Conservation (phyloP, 2,329 filamentous ascomycete genomes). For the Xylariaceae sp. region DNA sequence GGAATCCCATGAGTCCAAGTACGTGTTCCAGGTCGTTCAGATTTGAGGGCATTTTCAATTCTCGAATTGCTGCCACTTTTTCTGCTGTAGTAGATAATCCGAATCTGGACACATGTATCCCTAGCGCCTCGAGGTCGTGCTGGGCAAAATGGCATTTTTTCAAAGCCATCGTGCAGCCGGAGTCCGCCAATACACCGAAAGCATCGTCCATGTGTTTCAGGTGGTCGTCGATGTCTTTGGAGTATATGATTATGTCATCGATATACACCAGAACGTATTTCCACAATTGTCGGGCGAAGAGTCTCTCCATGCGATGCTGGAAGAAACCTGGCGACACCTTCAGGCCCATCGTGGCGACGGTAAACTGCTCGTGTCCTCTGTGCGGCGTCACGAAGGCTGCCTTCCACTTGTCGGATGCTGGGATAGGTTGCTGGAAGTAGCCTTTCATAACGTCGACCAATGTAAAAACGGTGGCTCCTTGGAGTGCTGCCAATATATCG, state of each 20-base stretch:
- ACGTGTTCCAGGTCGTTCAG: neutral
- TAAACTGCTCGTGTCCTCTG: neutral
- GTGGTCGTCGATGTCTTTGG: neutral
- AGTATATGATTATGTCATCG: neutral
- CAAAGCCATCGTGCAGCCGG: neutral
- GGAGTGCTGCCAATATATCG: neutral
- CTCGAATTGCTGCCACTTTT: neutral
- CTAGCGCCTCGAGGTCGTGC: neutral
- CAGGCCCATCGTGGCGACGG: neutral
- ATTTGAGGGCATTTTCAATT: neutral
- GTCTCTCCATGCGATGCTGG: neutral
- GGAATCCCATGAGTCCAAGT: neutral
- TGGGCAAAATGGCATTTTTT: conserved; percentile 1
- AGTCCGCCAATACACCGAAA: neutral
- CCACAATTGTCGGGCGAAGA: neutral
- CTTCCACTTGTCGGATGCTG: neutral
- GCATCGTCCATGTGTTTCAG: neutral
- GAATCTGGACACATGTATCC: neutral
- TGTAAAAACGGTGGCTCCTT: neutral
- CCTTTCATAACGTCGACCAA: neutral
- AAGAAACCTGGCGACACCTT: neutral
- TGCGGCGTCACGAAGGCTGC: neutral
- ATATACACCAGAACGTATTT: neutral
- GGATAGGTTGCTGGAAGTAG: neutral
- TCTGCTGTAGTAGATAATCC: neutral